Base-by-base conservation (phyloP, 345 rosid species). In the Eucalyptus erythrocorys region DNA sequence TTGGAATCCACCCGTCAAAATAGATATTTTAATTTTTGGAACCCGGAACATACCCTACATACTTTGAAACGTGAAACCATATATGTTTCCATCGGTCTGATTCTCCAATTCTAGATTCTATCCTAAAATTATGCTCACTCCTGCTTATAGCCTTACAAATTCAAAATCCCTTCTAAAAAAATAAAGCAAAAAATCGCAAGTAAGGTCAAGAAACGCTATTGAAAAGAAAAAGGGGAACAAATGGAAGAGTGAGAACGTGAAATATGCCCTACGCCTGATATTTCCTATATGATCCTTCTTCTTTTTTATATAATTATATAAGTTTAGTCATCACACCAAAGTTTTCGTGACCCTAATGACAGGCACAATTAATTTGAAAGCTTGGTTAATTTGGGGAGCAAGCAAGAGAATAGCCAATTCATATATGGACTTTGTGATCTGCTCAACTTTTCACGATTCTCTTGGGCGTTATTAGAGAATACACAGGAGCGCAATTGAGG, bases 21-120 rank as follows among this genome's bases (percentile, higher is more conserved):
- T 51, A 0, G 24, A 51, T 51, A 3, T 51, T 51, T 1, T 51
- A 51, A 51, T 51, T 19, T 51, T 7, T 51, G 55, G 24, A 19
- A 19, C 0, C 1, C 1, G 0, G 4, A 51, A 51, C 0, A 0
- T 51, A 51, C 22, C 19, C 1, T 51, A 19, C 55, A 1, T 51
- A 51, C 4, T 51, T 51, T 51, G 24, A 51, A 51, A 51, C 24
- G 19, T 51, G 24, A 19, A 7, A 51, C 9, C 55, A 51, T 3
- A 51, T 3, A 51, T 0, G 55, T 51, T 50, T 50, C 9, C 53
- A 16, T 49, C 2, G 19, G 51, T 49, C 7, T 1, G 3, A 51
- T 51, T 51, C 24, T 19, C 55, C 55, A 51, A 51, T 51, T 51
- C 2, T 51, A 51, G 24, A 7, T 51, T 51, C 1, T 51, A 51